These are phyloP conservation scores for Aspergillus bertholletiae DNA, from an alignment of 495 filamentous ascomycete species.

Conservation along the genomic window DNA sequence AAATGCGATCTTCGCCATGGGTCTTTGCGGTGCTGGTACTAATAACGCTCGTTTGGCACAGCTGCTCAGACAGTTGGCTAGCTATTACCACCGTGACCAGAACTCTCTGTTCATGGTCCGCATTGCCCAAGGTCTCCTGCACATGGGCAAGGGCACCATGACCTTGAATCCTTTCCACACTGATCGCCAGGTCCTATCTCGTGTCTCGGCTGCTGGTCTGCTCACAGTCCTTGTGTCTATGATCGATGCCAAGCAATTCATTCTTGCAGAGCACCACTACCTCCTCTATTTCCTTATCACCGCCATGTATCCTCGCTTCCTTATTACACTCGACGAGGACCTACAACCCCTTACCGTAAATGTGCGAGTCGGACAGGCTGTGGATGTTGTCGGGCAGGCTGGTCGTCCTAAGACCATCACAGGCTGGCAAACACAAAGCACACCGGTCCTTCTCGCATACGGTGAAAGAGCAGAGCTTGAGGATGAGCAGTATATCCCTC, in stretches of 20 bases:
- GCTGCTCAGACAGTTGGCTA: slow-evolving; percentile 88
- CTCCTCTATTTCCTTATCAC: slow-evolving; percentile 96
- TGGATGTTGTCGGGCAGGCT: slow-evolving; percentile 96
- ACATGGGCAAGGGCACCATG: slow-evolving; percentile 99
- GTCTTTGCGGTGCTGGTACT: slow-evolving; percentile 90
- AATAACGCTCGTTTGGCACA: slow-evolving; percentile 98
- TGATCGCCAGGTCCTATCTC: slow-evolving; percentile 89
- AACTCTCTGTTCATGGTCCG: slow-evolving; percentile 98
- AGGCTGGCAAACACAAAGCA: slow-evolving; percentile 99
- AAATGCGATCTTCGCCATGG: slow-evolving; percentile 99
- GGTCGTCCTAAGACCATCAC: slow-evolving; percentile 98
- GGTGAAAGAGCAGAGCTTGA: slow-evolving; percentile 96
- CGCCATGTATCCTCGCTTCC: slow-evolving; percentile 95
- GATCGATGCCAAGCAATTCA: slow-evolving; percentile 93
- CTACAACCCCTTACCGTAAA: slow-evolving; percentile 92
- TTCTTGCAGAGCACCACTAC: slow-evolving; percentile 85
- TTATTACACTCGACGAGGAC: slow-evolving; percentile 93
- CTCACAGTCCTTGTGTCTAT: slow-evolving; percentile 86
- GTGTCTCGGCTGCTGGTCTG: slow-evolving; percentile 84
- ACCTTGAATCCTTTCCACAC: slow-evolving; percentile 97
- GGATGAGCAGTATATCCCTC: slow-evolving; percentile 92
- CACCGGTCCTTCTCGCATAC: slow-evolving; percentile 86
- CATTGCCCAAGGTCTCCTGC: slow-evolving; percentile 93
- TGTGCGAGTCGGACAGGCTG: slow-evolving; percentile 94
- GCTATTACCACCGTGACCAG: slow-evolving; percentile 95